Base-by-base conservation (phyloP, 2,329 filamentous ascomycete genomes). In the Penicillium sp. region DNA sequence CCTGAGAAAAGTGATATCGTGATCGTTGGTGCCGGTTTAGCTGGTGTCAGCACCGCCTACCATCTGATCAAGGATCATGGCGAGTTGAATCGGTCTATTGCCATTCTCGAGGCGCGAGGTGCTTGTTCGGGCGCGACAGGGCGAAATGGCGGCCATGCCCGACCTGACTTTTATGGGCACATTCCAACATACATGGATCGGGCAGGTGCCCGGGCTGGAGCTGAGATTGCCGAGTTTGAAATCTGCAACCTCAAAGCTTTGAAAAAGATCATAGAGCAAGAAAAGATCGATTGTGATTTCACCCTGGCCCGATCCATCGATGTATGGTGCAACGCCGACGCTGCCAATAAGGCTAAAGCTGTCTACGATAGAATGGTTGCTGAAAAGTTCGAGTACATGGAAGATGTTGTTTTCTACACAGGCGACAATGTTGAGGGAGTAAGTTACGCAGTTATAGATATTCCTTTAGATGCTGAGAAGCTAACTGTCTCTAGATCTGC, bases 21-120 rank as follows among this genome's bases (percentile, higher is more conserved):
- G 13, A 74, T 81, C 30, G 70, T 81, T 7, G 79, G 78, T 0
- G 73, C 75, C 12, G 79, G 79, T 0, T 78, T 74, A 47, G 68
- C 78, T 4, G 79, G 79, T 2, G 71, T 73, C 0, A 70, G 72
- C 1, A 70, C 75, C 4, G 74, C 73, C 0, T 77, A 78, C 37
- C 73, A 81, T 51, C 68, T 77, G 4, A 52, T 73, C 10, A 66
- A 70, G 23, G 48, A 61, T 32, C 50, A 55, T 20, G 51, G 36
- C 9, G 34, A 41, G 18, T 27, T 61, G 1, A 49, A 51, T 18
- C 55, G 62, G 20, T 70, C 67, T 0, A 68, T 75, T 13, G 64
- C 71, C 1, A 66, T 78, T 15, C 56, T 78, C 2, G 75, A 78
- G 54, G 74, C 75, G 7, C 63, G 75, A 26, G 63, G 68, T 23